Evolutionary conservation across 352 stramenopile species (phyloP), one percentile per base, ranked within the genome.

Genomic region (Pythium grandisporangium): DNA sequence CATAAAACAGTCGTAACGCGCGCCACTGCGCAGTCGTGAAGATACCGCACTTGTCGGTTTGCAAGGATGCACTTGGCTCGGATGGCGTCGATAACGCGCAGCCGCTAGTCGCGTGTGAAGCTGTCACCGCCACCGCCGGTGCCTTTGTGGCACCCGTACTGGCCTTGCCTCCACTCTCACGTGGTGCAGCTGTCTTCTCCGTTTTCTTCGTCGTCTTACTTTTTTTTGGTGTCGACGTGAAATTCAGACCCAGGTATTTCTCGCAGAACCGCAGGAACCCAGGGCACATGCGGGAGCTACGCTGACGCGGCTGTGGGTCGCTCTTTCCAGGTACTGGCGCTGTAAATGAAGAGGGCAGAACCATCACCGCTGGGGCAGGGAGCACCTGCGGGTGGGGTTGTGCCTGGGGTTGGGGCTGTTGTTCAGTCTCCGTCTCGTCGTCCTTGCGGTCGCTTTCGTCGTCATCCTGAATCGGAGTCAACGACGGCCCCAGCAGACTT

Each of bases 11-110:
- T 44, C 83, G 84, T 25, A 91, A 51, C 5, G 78, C 78, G 37
- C 79, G 70, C 78, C 78, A 91, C 55, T 91, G 70, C 6, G 44
- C 40, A 35, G 69, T 66, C 32, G 78, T 81, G 48, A 91, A 91
- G 16, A 86, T 53, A 17, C 84, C 75, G 7, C 70, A 21, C 13
- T 57, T 57, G 45, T 39, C 45, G n/a, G 40, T 53, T 10, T 10
- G 26, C 5, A 14, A 7, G 4, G 20, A 22, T 6, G 32, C 12
- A 11, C 7, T 30, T 5, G 27, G 26, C 21, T 37, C 17, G 12
- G 16, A 27, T 10, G 25, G 35, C 42, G 22, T 48, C 42, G 22
- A 16, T 5, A 16, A 17, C 25, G 5, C 41, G 29, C 11, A 26
- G 19, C 20, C 20, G 21, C 10, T 11, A 11, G 17, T 16, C 11